These are phyloP conservation scores for Lachnellula hyalina DNA, from an alignment of 2,329 filamentous ascomycete genomes.

Conservation along the genomic window DNA sequence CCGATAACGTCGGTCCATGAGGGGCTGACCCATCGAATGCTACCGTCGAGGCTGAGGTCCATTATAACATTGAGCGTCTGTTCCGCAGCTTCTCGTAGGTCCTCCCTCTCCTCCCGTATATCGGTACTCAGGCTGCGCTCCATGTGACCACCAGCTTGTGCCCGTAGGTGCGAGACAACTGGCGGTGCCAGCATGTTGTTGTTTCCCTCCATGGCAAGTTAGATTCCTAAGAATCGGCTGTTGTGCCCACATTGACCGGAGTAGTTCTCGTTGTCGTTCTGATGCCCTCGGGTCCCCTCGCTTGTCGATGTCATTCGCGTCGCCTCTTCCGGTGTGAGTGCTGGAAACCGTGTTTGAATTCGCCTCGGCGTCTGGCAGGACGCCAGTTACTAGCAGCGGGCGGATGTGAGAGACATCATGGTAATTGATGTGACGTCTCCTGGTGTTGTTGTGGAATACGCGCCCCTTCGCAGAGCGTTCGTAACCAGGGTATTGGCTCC, in stretches of 20 bases:
- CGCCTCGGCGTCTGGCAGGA: slow-evolving; percentile 13
- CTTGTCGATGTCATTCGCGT: slow-evolving; percentile 20
- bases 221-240: slow-evolving; percentile 23
- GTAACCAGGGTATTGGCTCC: slow-evolving; percentile 1
- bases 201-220: slow-evolving; percentile 21
- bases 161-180: slow-evolving; percentile 27
- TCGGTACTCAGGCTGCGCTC: slow-evolving; percentile 73
- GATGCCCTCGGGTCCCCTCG: background rate
- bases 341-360: slow-evolving; percentile 13
- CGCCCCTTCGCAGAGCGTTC: slow-evolving; percentile 8
- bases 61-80: slow-evolving; percentile 95
- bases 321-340: slow-evolving; percentile 12
- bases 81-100: slow-evolving; percentile 91
- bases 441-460: slow-evolving; percentile 13
- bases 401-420: slow-evolving; percentile 24
- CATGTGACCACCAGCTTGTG: slow-evolving; percentile 39
- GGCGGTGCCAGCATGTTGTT: slow-evolving; percentile 29
- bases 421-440: slow-evolving; percentile 28
- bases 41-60: slow-evolving; percentile 84
- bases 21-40: slow-evolving; percentile 91
- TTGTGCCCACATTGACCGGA: slow-evolving; percentile 26
- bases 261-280: slow-evolving; percentile 5
- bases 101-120: slow-evolving; percentile 88
- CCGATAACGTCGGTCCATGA: slow-evolving; percentile 95
- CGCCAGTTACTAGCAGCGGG: slow-evolving; percentile 21